Evolutionary conservation across 2,329 filamentous ascomycete genomes (phyloP), one percentile per base, ranked within the genome.

Genomic region (Penicillium sp.): DNA sequence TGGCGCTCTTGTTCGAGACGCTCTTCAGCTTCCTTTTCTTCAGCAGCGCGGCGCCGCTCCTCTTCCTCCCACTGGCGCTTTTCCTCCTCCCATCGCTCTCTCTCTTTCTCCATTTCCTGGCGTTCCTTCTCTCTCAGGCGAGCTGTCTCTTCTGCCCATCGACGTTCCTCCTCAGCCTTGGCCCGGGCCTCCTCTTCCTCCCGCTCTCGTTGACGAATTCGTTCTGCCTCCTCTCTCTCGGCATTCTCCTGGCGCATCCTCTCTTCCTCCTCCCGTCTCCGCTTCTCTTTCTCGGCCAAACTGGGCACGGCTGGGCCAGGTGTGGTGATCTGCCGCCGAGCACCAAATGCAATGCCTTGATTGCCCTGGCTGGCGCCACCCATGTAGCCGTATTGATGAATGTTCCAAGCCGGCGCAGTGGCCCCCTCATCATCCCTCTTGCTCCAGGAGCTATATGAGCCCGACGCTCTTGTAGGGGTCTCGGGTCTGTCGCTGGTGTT

Each of bases 311-410:
- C 76, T 5, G 95, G 95, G 35, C 86, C 83, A 14, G 91, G 86
- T 68, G 84, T 92, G 8, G 93, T 98, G 73, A 99, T 98, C 78
- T 99, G 95, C 61, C 95, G 87, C 68, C 93, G 86, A 17, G 89
- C 91, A 57, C 95, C 95, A 76, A 98, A 98, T 11, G 91, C 87
- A 67, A 99, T 92, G 17, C 95, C 95, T 62, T 97, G 87, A 69
- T 96, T 98, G 3, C 92, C 94, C 75, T 99, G 95, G 71, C 91
- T 97, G 28, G 95, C 95, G 51, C 95, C 95, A 59, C 95, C 95
- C 90, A 98, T 95, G 77, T 97, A 99, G 7, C 95, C 93, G 73
- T 99, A 99, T 74, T 99, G 95, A 58, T 93, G 90, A 68, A 98
- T 98, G 73, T 98, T 99, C 95, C 95, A 99, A 1, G 95, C 95